phyloP scores from a whole-genome alignment of 73 alveolate genomes.

The Stentor coeruleus region DNA sequence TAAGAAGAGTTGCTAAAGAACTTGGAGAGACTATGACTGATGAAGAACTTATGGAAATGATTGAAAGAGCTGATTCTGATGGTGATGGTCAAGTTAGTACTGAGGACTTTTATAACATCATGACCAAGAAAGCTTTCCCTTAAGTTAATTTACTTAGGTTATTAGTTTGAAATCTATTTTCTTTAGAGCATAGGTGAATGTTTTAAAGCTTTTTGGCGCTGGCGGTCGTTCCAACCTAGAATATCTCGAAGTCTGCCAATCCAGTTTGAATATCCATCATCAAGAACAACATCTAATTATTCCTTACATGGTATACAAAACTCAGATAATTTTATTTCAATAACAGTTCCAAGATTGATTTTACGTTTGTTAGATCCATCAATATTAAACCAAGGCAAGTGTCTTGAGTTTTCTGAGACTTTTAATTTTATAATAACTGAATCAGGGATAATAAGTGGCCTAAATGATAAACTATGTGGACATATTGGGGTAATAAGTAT shows the following conservation, averaged over 20 bases:
- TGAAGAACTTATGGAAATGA: too few relatives aligned
- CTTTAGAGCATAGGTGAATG: too few relatives aligned
- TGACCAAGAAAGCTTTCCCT: too few relatives aligned
- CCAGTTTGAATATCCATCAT: background rate
- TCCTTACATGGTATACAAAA: background rate
- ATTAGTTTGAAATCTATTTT: too few relatives aligned
- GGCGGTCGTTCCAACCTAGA: constrained; percentile 21
- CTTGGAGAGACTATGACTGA: too few relatives aligned
- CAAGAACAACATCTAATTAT: background rate
- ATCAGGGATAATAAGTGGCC: constrained; percentile 96
- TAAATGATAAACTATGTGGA: constrained; percentile 97
- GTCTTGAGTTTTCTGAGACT: background rate
- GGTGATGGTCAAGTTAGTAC: too few relatives aligned
- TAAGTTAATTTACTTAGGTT: too few relatives aligned
- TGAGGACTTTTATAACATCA: too few relatives aligned
- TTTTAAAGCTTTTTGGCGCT: constrained; percentile 2
- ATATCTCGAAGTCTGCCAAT: constrained; percentile 3
- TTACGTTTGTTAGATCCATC: background rate
- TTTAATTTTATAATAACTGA: constrained; percentile 29
- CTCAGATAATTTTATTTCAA: background rate
- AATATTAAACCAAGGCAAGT: background rate
- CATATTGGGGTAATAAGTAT: constrained; percentile 91
- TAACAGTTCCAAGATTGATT: background rate
- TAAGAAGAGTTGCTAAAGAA: too few relatives aligned
- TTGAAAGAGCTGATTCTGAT: too few relatives aligned